Percentiles rank a stretch among this genome's conserved stretches.
Conservation (phyloP, 352 stramenopile species). For the Pythium grandisporangium region DNA sequence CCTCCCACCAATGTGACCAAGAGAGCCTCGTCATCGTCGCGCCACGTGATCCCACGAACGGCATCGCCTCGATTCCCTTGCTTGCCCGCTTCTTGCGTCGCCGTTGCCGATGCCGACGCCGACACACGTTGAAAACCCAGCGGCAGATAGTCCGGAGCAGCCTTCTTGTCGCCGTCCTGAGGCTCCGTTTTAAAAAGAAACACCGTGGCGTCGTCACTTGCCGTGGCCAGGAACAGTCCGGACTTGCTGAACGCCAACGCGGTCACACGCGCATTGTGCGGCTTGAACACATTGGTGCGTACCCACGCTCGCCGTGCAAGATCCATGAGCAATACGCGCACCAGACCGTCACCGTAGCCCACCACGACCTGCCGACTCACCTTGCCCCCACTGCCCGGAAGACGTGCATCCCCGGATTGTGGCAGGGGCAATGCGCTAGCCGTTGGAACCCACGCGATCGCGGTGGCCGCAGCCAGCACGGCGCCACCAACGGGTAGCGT, state of each 20-base stretch:
- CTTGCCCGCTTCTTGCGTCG: too few species aligned
- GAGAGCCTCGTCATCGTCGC: constrained; percentile 51
- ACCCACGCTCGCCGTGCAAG: constrained; percentile 37
- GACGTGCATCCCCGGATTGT: too few species aligned
- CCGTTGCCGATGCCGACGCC: too few species aligned
- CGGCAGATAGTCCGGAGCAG: constrained; percentile 52
- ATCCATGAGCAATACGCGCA: constrained; percentile 64
- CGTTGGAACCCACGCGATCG: constrained; percentile 69
- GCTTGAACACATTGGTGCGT: constrained; percentile 80
- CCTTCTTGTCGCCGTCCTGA: constrained; percentile 38
- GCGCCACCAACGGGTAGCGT: constrained; percentile 12
- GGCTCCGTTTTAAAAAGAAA: constrained; percentile 78
- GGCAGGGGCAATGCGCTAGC: constrained; percentile 18
- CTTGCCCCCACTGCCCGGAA: too few species aligned
- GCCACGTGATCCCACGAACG: constrained; percentile 49
- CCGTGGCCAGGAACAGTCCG: constrained; percentile 63
- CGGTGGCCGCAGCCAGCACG: constrained; percentile 33
- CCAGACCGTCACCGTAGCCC: constrained; percentile 85
- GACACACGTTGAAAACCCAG: constrained; percentile 66
- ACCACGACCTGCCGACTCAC: constrained; percentile 81
- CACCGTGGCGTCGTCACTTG: constrained; percentile 67
- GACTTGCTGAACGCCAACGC: constrained; percentile 62
- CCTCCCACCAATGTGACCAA: constrained; percentile 54
- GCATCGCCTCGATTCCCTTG: too few species aligned
- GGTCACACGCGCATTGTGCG: constrained; percentile 71